These are phyloP conservation scores for Streptanthus diversifolius DNA, from an alignment of 345 rosid species.

Conservation along the genomic window DNA sequence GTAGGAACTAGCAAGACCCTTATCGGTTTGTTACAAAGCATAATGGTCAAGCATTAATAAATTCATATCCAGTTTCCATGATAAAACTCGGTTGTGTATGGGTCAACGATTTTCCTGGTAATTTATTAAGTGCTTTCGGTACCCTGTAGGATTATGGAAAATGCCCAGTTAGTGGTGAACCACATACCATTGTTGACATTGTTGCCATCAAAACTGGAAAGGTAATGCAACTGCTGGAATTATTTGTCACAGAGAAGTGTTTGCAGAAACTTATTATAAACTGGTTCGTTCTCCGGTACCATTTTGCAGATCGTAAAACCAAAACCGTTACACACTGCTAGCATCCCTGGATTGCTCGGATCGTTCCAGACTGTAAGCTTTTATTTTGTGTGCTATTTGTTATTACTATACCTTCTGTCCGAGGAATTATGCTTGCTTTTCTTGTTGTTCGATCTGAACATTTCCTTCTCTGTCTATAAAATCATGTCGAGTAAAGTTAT, in stretches of 20 bases:
- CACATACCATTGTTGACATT: slow-evolving; percentile 67
- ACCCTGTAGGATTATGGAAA: slow-evolving; percentile 73
- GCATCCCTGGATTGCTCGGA: slow-evolving; percentile 94
- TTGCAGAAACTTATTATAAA: not conserved
- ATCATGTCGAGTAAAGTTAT: not conserved
- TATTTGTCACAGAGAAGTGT: not conserved
- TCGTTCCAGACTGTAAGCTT: slow-evolving; percentile 81
- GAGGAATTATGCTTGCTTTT: not conserved
- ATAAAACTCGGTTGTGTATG: slow-evolving; percentile 1
- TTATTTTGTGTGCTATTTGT: not conserved
- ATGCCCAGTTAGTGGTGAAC: slow-evolving; percentile 89
- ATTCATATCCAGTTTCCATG: not conserved
- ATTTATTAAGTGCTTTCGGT: not conserved
- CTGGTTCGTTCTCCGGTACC: not conserved
- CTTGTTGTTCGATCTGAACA: not conserved
- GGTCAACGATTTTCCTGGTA: not conserved
- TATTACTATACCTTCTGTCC: not conserved
- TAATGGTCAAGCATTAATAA: not conserved
- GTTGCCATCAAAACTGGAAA: slow-evolving; percentile 69
- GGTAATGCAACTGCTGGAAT: slow-evolving; percentile 39
- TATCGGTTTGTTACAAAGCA: not conserved
- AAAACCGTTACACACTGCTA: slow-evolving; percentile 78
- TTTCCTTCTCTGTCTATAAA: not conserved
- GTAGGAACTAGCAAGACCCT: not conserved
- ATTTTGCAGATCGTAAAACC: slow-evolving; percentile 76